Percentiles rank a stretch among this genome's conserved stretches.
phyloP scores from a whole-genome alignment of 768 basidiomycete genomes.

The Phanerodontia chrysosporium region DNA sequence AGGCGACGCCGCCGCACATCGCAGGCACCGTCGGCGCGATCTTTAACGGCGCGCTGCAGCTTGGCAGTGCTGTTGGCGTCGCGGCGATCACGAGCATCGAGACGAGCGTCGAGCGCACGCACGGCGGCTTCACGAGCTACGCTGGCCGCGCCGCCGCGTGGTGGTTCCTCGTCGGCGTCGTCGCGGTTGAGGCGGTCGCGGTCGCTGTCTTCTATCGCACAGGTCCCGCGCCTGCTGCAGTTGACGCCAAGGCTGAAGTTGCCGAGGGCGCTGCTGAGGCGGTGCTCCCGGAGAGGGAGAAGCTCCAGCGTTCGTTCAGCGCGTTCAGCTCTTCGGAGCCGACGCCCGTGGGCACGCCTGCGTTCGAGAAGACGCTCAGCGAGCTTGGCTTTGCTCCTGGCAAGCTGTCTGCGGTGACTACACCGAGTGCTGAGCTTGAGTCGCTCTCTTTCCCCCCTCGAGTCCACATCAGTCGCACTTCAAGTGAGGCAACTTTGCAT shows the following conservation, averaged over 20 bases:
- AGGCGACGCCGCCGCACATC: conserved; percentile 36
- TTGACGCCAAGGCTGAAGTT: background rate
- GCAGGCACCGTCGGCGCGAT: conserved; percentile 51
- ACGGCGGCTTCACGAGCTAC: conserved; percentile 28
- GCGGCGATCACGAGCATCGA: conserved; percentile 43
- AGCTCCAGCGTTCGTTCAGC: background rate
- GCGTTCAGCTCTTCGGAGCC: background rate
- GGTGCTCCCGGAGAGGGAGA: background rate
- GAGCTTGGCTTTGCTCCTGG: background rate
- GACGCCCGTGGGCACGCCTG: background rate
- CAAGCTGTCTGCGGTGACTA: background rate
- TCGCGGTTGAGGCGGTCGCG: background rate
- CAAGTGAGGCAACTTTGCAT: background rate
- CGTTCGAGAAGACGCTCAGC: background rate
- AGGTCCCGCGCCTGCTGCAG: background rate
- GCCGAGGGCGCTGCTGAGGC: too few species aligned
- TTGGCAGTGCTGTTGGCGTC: conserved; percentile 43
- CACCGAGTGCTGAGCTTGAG: background rate
- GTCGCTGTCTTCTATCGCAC: conserved; percentile 6
- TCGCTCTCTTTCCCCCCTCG: background rate
- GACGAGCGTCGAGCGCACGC: conserved; percentile 32
- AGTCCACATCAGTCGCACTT: background rate
- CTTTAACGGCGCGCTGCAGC: conserved; percentile 44
- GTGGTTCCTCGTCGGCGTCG: conserved; percentile 17
- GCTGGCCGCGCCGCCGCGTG: conserved; percentile 37